Conservation (phyloP, 331 rosid genomes). For the Pyracantha coccinea region DNA sequence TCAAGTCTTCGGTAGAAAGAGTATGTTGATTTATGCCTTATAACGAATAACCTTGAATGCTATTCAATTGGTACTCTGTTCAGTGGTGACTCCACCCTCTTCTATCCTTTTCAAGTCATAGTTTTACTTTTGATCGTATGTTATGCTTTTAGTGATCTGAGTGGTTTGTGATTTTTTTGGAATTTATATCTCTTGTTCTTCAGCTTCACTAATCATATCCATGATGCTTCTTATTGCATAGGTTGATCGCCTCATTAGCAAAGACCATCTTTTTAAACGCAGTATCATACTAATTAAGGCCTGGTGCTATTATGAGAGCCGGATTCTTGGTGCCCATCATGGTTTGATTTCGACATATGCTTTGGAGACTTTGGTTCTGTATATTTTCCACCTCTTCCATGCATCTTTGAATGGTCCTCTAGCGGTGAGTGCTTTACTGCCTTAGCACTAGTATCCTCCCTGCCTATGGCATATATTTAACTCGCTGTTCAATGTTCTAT, state of each 20-base stretch:
- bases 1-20: background rate
- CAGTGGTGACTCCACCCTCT: background rate
- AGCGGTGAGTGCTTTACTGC: constrained; percentile 53
- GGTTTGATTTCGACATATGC: constrained; percentile 94
- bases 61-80: background rate
- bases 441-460: background rate
- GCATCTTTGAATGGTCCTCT: constrained; percentile 68
- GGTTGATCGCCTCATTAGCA: constrained; percentile 71
- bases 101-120: background rate
- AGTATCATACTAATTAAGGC: constrained; percentile 85
- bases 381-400: constrained; percentile 74
- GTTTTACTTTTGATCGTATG: background rate
- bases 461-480: constrained; percentile 17
- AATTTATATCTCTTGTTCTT: background rate
- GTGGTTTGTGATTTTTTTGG: background rate
- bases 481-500: constrained; percentile 20
- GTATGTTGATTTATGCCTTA: background rate
- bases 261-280: constrained; percentile 82
- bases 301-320: constrained; percentile 97
- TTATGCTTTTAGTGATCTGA: background rate
- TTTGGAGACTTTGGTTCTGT: constrained; percentile 80
- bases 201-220: background rate
- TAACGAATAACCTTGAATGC: background rate
- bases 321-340: constrained; percentile 93
- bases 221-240: constrained; percentile 14